Conservation (phyloP, 768 basidiomycete genomes). For the Candolleomyces eurysporus region DNA sequence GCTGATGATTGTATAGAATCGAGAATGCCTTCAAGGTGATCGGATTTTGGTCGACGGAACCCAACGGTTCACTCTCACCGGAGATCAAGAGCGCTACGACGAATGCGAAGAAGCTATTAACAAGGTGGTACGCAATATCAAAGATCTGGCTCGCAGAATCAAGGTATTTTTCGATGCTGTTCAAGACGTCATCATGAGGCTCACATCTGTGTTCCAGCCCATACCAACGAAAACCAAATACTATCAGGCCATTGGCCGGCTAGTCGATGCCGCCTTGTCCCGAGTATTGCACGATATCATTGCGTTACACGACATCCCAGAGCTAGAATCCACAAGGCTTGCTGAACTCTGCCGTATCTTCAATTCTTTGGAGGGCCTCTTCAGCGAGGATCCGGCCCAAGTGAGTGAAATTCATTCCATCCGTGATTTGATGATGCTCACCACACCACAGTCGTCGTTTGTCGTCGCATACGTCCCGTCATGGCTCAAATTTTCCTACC, state of each 20-base stretch:
- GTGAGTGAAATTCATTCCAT: constrained; percentile 31
- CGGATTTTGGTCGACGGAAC: constrained; percentile 49
- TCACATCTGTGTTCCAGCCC: constrained; percentile 38
- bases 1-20: constrained; percentile 36
- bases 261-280: constrained; percentile 66
- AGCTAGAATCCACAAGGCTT: constrained; percentile 78
- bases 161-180: constrained; percentile 51
- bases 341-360: constrained; percentile 82
- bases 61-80: constrained; percentile 66
- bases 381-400: constrained; percentile 62
- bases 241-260: constrained; percentile 65
- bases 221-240: constrained; percentile 72
- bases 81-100: constrained; percentile 72
- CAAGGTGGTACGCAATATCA: constrained; percentile 60
- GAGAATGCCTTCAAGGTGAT: constrained; percentile 43
- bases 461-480: constrained; percentile 85
- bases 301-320: constrained; percentile 81
- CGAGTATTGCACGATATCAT: constrained; percentile 73
- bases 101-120: constrained; percentile 71
- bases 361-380: constrained; percentile 76
- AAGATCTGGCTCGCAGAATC: constrained; percentile 59
- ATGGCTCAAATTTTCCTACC: constrained; percentile 94
- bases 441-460: constrained; percentile 55
- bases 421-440: not conserved
- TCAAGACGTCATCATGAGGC: not conserved